Conservation (phyloP, 495 filamentous ascomycete genomes). For the Penicillium fimorum region DNA sequence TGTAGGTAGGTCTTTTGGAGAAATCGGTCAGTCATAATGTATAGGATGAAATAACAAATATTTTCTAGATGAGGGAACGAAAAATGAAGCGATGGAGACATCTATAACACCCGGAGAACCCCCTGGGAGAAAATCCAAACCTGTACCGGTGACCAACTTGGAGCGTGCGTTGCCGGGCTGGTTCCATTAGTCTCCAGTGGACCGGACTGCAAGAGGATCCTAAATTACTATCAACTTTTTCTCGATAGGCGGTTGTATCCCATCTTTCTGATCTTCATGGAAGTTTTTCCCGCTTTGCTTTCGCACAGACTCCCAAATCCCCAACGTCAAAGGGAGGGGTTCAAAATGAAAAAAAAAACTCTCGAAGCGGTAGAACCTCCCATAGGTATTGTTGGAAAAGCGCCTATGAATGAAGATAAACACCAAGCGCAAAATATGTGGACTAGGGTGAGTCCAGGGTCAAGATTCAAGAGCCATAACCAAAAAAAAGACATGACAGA, state of each 20-base stretch:
- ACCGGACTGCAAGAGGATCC: conserved; percentile 10
- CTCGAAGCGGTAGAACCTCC: not conserved
- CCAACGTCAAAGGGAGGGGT: not conserved
- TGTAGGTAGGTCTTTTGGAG: not conserved
- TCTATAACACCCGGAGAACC: conserved; percentile 7
- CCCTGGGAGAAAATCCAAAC: conserved; percentile 6
- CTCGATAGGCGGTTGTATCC: conserved; percentile 6
- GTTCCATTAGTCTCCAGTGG: conserved; percentile 17
- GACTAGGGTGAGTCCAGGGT: conserved; percentile 5
- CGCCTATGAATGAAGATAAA: not conserved
- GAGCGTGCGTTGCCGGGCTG: conserved; percentile 24
- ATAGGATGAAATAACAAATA: not conserved
- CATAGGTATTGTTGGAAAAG: not conserved
- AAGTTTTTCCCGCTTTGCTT: not conserved
- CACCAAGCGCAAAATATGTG: not conserved
- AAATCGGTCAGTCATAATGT: not conserved
- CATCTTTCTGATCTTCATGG: conserved; percentile 2
- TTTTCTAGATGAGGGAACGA: not conserved
- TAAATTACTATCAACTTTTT: conserved; percentile 1
- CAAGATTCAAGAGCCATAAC: not conserved
- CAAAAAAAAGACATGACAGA: conserved; percentile 8
- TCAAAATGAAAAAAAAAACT: not conserved
- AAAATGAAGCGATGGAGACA: conserved; percentile 1
- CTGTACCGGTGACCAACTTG: conserved; percentile 17
- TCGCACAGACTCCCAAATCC: conserved; percentile 1